These are phyloP conservation scores for Pythium apleroticum DNA, from an alignment of 352 stramenopile genomes.

Conservation along the genomic window DNA sequence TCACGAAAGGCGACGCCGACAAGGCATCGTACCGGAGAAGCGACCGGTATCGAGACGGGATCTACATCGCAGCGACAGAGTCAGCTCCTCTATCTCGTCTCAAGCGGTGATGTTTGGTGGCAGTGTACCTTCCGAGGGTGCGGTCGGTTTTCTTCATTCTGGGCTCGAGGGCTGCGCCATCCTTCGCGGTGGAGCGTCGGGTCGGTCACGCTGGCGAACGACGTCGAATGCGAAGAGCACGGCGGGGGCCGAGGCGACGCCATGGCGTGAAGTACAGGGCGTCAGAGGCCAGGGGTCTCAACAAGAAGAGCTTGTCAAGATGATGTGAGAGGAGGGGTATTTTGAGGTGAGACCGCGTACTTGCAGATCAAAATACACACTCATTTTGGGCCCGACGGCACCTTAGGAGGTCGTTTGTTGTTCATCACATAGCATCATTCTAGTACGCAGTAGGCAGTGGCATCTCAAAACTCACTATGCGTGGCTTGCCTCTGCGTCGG, in stretches of 20 bases:
- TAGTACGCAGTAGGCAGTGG: background rate
- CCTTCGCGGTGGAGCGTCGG: slow-evolving; percentile 48
- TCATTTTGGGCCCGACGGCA: background rate
- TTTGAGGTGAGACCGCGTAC: background rate
- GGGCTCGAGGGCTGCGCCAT: slow-evolving; percentile 49
- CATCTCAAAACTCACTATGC: background rate
- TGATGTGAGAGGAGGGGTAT: background rate
- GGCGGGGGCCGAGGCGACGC: slow-evolving; percentile 12
- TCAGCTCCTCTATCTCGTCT: too few species aligned
- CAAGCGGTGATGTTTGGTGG: too few species aligned
- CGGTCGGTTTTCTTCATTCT: slow-evolving; percentile 17
- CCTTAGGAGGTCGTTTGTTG: background rate
- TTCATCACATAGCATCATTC: background rate
- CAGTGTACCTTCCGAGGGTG: slow-evolving; percentile 40
- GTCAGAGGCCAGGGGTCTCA: background rate
- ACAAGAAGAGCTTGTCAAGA: background rate
- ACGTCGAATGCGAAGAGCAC: slow-evolving; percentile 22
- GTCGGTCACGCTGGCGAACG: slow-evolving; percentile 59
- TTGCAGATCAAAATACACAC: background rate
- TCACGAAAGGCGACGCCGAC: slow-evolving; percentile 1
- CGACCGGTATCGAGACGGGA: slow-evolving; percentile 41
- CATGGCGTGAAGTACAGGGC: background rate
- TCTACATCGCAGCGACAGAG: slow-evolving; percentile 24
- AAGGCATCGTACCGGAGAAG: slow-evolving; percentile 28
- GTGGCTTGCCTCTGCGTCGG: background rate